A percentile compares a stretch with the other conserved stretches of the same genome.
phyloP scores from a whole-genome alignment of 2,329 filamentous ascomycete genomes.

The Beauveria varroae region DNA sequence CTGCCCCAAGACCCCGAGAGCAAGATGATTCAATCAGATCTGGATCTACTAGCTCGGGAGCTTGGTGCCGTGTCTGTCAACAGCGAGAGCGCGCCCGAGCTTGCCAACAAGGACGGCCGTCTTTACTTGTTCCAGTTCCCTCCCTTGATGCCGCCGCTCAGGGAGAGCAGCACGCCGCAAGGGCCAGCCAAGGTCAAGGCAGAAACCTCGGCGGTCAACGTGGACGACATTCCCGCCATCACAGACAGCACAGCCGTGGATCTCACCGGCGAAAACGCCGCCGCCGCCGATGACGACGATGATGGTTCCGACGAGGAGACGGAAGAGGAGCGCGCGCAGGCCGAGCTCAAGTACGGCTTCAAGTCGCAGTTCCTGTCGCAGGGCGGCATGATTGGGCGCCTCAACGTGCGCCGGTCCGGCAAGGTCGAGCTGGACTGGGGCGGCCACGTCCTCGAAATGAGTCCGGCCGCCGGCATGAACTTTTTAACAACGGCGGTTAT shows the following conservation, averaged over 20 bases:
- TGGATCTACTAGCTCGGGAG: constrained; percentile 35
- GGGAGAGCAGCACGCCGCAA: constrained; percentile 20
- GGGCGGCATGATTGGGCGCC: constrained; percentile 52
- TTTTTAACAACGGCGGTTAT: constrained; percentile 54
- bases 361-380: constrained; percentile 35
- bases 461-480: constrained; percentile 42
- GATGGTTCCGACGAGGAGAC: constrained; percentile 20
- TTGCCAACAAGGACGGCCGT: constrained; percentile 42
- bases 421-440: constrained; percentile 58
- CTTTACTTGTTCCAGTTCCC: constrained; percentile 60
- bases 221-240: constrained; percentile 26
- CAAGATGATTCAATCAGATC: constrained; percentile 30
- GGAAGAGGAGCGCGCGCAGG: constrained; percentile 23
- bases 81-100: constrained; percentile 21
- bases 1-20: constrained; percentile 30
- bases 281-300: constrained; percentile 16
- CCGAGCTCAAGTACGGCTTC: constrained; percentile 25
- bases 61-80: constrained; percentile 30
- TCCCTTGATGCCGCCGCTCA: constrained; percentile 51
- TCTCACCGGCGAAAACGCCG: constrained; percentile 28
- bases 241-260: constrained; percentile 28
- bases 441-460: constrained; percentile 46
- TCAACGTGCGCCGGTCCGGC: constrained; percentile 54
- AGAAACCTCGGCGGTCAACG: constrained; percentile 29
- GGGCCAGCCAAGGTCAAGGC: constrained; percentile 33